Evolutionary conservation across 2,329 filamentous ascomycete genomes (phyloP), one percentile per base, ranked within the genome.

Genomic region (Aspergillus glaucus): DNA sequence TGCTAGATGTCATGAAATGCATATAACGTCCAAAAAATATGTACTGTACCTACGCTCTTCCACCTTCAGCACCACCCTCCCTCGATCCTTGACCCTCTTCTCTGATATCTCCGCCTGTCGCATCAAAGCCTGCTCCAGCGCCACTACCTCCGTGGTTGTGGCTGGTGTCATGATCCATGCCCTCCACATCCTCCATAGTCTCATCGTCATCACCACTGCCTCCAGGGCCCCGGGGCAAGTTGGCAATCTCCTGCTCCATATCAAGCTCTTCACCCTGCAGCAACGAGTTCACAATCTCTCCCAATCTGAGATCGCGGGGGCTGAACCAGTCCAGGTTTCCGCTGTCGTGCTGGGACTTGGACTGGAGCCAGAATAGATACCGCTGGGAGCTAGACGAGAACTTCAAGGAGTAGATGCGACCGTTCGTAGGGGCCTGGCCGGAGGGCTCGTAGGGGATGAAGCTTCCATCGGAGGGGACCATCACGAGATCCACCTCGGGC

Each of bases 21-120:
- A 40, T 37, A 40, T n/a, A 37, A 43, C 47, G 39, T 48, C 50
- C 54, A 66, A 69, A 73, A 43, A 67, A 72, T 69, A 68, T 71
- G 67, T 71, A 98, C 94, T 71, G 67, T 72, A 98, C 94, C 92
- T 97, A 98, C 93, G 92, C 93, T 96, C 93, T 84, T 75, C 88
- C 94, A 65, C 94, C 93, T 73, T 97, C 93, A 60, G 89, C 89
- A 67, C 94, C 93, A 52, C 92, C 93, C 72, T 95, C 90, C 74
- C 94, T 81, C 56, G 92, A 83, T 59, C 82, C 84, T 69, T 89
- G 84, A 50, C 93, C 93, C 70, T 97, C 93, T 69, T 94, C 85
- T 70, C 91, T 82, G 59, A 95, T 75, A 67, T 98, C 92, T 55
- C 91, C 92, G 49, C 92, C 92, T 2, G 91, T 95, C 46, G 91